Evolutionary conservation across 2,329 filamentous ascomycete genomes (phyloP), one percentile per base, ranked within the genome.

Genomic region (Hymenoscyphus repandus): DNA sequence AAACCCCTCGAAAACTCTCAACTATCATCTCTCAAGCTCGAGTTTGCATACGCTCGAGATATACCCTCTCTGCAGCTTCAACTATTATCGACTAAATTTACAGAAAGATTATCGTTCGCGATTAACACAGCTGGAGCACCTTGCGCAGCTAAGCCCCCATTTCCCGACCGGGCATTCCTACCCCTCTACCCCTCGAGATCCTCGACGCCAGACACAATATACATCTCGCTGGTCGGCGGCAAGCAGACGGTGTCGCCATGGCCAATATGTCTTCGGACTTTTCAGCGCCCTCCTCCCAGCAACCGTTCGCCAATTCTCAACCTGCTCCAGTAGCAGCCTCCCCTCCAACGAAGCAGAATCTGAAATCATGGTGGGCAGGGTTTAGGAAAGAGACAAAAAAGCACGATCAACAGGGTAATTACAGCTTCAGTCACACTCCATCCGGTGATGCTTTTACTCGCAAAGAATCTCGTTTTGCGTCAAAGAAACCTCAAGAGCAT

Each of bases 321-420:
- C 60, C 63, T 44, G 58, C 63, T 47, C 59, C 58, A 18, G 46
- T 60, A 6, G 70, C 75, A 51, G 74, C 78, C 62, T 90, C 88
- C 38, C 88, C 88, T 49, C 89, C 89, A 30, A 89, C 83, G 59
- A 95, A 87, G 73, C 83, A 89, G 68, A 90, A 96, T 68, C 76
- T 97, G 61, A 87, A 90, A 62, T 95, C 88, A 53, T 99, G 93
- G 93, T 97, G 93, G 93, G 96, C 90, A 71, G 84, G 85, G 63
- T 97, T 99, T 73, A 93, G 93, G 72, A 80, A 87, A 48, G 74
- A 78, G 41, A 70, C 75, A 34, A 81, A 76, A 63, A 74, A 76
- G 52, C 75, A 80, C 49, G 79, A 83, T 58, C 62, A 72, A 45
- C 71, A 75, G 64, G 79, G 80, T 83, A 78, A 66, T 39, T 52